A percentile compares a stretch with the other conserved stretches of the same genome.
Evolutionary conservation across 148 eudicot species (phyloP).

Genomic region (Persicaria maculosa): DNA sequence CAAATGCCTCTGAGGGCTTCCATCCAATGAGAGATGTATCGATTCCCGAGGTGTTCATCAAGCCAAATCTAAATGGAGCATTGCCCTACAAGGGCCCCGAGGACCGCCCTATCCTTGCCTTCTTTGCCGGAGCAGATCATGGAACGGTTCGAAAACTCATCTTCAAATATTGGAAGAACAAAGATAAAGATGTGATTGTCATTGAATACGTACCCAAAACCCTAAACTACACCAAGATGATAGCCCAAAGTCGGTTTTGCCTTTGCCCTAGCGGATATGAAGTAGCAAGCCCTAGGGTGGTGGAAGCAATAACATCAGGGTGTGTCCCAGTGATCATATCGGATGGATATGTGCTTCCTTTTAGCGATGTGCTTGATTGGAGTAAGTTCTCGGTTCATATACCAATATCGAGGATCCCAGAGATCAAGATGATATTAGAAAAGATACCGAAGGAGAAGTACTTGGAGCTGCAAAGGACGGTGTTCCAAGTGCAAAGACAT

Average conservation of each 20-base stretch:
- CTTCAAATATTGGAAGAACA: slow-evolving; percentile 46
- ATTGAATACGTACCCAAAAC: slow-evolving; percentile 49
- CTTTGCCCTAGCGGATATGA: slow-evolving; percentile 76
- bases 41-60: slow-evolving; percentile 42
- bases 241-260: slow-evolving; percentile 42
- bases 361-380: slow-evolving; percentile 72
- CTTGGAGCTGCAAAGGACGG: slow-evolving; percentile 32
- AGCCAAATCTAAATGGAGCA: slow-evolving; percentile 26
- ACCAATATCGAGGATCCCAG: slow-evolving; percentile 32
- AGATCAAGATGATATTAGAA: slow-evolving; percentile 40
- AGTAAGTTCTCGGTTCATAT: slow-evolving; percentile 41
- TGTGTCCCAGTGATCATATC: slow-evolving; percentile 72
- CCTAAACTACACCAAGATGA: slow-evolving; percentile 30
- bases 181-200: slow-evolving; percentile 33
- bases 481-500: slow-evolving; percentile 42
- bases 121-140: slow-evolving; percentile 42
- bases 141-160: slow-evolving; percentile 34
- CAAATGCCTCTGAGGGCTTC: slow-evolving; percentile 57
- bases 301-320: slow-evolving; percentile 47
- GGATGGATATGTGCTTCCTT: slow-evolving; percentile 45
- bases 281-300: slow-evolving; percentile 65
- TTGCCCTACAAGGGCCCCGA: slow-evolving; percentile 19
- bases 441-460: slow-evolving; percentile 28
- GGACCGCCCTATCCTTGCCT: slow-evolving; percentile 28
- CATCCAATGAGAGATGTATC: slow-evolving; percentile 49